phyloP scores from a whole-genome alignment of 371 early-diverging fungal species.

The Dinochytrium kinnereticum region DNA sequence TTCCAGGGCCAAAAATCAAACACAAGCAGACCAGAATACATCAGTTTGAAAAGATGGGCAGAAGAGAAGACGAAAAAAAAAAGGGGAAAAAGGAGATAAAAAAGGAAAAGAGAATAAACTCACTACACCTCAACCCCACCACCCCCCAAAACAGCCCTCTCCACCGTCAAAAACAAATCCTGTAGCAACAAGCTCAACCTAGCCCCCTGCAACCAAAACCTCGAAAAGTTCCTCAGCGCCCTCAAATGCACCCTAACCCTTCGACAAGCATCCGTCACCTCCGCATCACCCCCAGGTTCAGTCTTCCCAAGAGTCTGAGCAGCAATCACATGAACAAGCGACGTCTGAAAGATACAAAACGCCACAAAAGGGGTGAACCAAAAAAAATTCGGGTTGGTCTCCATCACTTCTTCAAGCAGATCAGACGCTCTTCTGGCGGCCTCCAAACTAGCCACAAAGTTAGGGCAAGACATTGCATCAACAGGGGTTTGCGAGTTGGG shows the following conservation, averaged over 20 bases:
- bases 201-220: slow-evolving; percentile 19
- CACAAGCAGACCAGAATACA: no score
- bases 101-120: neutral
- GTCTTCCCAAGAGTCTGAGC: slow-evolving; percentile 7
- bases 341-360: slow-evolving; percentile 25
- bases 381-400: slow-evolving; percentile 21
- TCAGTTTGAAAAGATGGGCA: no score
- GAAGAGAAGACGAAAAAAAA: no score
- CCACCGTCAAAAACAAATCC: slow-evolving; percentile 13
- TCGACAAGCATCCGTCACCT: slow-evolving; percentile 1
- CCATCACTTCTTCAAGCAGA: slow-evolving; percentile 11
- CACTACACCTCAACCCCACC: neutral
- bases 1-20: no score
- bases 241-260: slow-evolving; percentile 13
- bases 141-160: slow-evolving; percentile 8
- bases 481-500: no score
- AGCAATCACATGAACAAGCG: slow-evolving; percentile 26
- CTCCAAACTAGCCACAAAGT: slow-evolving; percentile 12
- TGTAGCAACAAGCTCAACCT: slow-evolving; percentile 1
- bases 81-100: neutral
- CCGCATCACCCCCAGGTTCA: neutral
- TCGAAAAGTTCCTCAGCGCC: neutral
- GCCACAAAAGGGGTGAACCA: slow-evolving; percentile 28
- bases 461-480: neutral
- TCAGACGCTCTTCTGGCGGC: slow-evolving; percentile 5